Percentiles rank a stretch among this genome's conserved stretches.
These are phyloP conservation scores for Fimicolochytrium jonesii DNA, from an alignment of 192 early-diverging fungal species.

Conservation along the genomic window DNA sequence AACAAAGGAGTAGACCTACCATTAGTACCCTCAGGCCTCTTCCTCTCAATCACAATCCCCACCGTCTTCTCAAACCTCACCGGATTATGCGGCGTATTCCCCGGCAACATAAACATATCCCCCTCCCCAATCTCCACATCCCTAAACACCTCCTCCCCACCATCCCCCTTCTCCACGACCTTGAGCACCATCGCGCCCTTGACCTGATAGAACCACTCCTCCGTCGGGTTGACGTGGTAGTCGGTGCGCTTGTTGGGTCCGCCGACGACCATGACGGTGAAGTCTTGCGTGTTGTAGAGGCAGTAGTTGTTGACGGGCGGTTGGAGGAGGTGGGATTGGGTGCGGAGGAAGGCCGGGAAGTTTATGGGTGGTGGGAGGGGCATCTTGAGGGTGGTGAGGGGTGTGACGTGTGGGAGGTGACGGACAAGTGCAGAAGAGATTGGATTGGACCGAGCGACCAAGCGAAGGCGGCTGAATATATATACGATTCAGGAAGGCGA, in stretches of 20 bases:
- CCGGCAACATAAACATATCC: conserved; percentile 94
- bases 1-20: conserved; percentile 42
- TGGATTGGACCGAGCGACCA: no score
- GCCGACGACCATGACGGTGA: conserved; percentile 88
- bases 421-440: no score
- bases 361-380: conserved; percentile 76
- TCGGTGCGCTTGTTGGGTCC: conserved; percentile 91
- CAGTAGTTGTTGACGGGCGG: conserved; percentile 95
- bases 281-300: conserved; percentile 76
- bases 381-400: background rate
- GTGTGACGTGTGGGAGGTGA: background rate
- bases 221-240: conserved; percentile 96
- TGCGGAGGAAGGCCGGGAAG: conserved; percentile 81
- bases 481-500: no score
- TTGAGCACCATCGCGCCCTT: conserved; percentile 93
- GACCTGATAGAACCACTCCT: conserved; percentile 98
- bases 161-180: conserved; percentile 69
- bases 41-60: conserved; percentile 93
- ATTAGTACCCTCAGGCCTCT: conserved; percentile 63
- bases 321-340: conserved; percentile 76
- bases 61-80: conserved; percentile 89
- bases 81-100: conserved; percentile 91
- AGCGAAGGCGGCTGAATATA: no score
- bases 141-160: conserved; percentile 44
- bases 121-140: conserved; percentile 88